These are phyloP conservation scores for Saccharomycopsis hybrid DNA, from an alignment of 1,139 yeast genomes.

Conservation along the genomic window DNA sequence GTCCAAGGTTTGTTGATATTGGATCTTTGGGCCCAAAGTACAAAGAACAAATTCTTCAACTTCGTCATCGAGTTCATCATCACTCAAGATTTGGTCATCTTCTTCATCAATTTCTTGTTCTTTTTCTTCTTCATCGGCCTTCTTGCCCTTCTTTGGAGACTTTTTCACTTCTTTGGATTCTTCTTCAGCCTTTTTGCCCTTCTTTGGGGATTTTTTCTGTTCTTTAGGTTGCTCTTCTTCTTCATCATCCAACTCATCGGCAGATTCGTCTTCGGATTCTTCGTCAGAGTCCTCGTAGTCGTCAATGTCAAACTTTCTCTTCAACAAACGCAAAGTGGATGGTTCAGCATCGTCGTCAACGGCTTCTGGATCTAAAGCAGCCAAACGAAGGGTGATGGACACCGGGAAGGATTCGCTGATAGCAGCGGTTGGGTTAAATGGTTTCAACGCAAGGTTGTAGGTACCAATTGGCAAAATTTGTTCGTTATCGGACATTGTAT, in stretches of 20 bases:
- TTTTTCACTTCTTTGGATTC: constrained; percentile 28
- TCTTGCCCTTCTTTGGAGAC: constrained; percentile 25
- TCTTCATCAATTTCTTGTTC: constrained; percentile 43
- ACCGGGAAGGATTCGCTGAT: constrained; percentile 81
- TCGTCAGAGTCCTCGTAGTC: constrained; percentile 39
- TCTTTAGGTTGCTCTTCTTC: constrained; percentile 37
- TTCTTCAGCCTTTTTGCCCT: constrained; percentile 29
- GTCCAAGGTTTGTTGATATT: constrained; percentile 87
- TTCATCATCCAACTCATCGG: constrained; percentile 43
- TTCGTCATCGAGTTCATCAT: constrained; percentile 53
- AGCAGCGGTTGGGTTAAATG: constrained; percentile 84
- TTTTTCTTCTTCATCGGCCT: constrained; percentile 29
- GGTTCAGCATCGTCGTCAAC: constrained; percentile 78
- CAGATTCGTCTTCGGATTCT: constrained; percentile 46
- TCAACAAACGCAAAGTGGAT: constrained; percentile 81
- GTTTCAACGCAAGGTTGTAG: constrained; percentile 75
- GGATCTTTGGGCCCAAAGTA: constrained; percentile 79
- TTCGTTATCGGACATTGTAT: constrained; percentile 41
- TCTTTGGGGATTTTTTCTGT: constrained; percentile 25
- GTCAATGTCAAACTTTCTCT: constrained; percentile 51
- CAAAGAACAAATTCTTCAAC: constrained; percentile 78
- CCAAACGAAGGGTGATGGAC: constrained; percentile 86
- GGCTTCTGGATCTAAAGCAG: constrained; percentile 87
- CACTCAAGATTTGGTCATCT: constrained; percentile 46
- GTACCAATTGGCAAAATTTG: constrained; percentile 74